These are phyloP conservation scores for Arachnopeziza araneosa DNA, from an alignment of 2,329 filamentous ascomycete genomes.

Conservation along the genomic window DNA sequence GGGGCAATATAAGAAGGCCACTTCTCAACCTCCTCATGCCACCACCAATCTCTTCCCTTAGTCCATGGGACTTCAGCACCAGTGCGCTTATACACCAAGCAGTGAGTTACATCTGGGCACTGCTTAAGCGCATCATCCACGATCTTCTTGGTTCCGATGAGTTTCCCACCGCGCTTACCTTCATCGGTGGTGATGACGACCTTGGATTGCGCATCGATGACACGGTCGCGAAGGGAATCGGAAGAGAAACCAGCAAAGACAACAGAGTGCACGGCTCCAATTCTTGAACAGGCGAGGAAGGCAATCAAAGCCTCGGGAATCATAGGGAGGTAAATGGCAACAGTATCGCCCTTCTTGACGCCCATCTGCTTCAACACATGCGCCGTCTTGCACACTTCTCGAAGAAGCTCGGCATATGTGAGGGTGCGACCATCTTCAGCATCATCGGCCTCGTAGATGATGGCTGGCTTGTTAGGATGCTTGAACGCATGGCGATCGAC, in stretches of 20 bases:
- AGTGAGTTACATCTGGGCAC: conserved; percentile 80
- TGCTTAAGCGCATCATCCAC: conserved; percentile 96
- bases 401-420: conserved; percentile 87
- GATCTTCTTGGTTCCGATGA: conserved; percentile 98
- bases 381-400: conserved; percentile 82
- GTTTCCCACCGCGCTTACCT: conserved; percentile 94
- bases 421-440: conserved; percentile 79
- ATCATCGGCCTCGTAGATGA: conserved; percentile 98
- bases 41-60: conserved; percentile 72
- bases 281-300: conserved; percentile 84
- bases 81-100: conserved; percentile 92
- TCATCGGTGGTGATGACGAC: conserved; percentile 97
- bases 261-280: conserved; percentile 94
- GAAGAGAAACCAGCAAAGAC: conserved; percentile 97
- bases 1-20: conserved; percentile 90
- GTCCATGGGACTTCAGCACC: conserved; percentile 88
- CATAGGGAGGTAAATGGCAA: conserved; percentile 97
- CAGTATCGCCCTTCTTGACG: conserved; percentile 93
- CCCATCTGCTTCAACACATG: conserved; percentile 92
- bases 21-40: conserved; percentile 98
- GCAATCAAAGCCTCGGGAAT: conserved; percentile 92
- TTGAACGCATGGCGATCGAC: conserved; percentile 95
- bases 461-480: conserved; percentile 86
- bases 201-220: conserved; percentile 83
- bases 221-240: conserved; percentile 91